These are phyloP conservation scores for Sporothrix dimorphospora DNA, from an alignment of 2,329 filamentous ascomycete species.

Conservation along the genomic window DNA sequence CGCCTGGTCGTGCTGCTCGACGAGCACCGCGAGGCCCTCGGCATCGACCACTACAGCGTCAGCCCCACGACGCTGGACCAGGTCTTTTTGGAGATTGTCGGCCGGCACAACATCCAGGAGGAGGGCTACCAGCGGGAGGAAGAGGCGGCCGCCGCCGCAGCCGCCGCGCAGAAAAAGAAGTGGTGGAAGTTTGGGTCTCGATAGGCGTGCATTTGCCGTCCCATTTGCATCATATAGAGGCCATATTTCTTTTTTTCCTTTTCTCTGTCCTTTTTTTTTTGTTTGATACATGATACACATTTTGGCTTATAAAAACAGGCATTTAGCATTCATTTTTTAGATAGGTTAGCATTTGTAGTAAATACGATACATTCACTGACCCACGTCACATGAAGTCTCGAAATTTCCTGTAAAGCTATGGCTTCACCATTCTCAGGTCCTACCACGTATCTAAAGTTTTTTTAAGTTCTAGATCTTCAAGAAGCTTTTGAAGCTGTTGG, in stretches of 20 bases:
- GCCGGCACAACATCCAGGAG: constrained; percentile 76
- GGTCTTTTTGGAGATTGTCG: constrained; percentile 85
- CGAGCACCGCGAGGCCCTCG: constrained; percentile 66
- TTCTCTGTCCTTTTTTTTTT: not conserved
- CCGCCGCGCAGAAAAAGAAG: constrained; percentile 34
- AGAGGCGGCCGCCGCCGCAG: constrained; percentile 32
- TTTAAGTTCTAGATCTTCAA: not conserved
- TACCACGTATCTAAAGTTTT: not conserved
- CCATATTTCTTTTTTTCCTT: not conserved
- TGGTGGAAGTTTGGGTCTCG: constrained; percentile 21
- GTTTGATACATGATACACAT: not conserved
- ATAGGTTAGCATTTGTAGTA: not conserved
- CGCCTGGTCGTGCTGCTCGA: constrained; percentile 74
- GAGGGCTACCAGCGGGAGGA: constrained; percentile 58
- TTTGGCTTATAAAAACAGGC: constrained; percentile 7
- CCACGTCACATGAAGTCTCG: not conserved
- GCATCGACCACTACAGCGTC: constrained; percentile 84
- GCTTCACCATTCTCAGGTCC: too few relatives aligned
- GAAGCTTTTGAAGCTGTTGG: not conserved
- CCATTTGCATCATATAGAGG: not conserved
- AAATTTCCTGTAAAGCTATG: too few relatives aligned
- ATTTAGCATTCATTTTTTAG: constrained; percentile 4
- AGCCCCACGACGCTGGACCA: constrained; percentile 86
- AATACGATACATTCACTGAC: not conserved
- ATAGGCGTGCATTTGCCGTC: not conserved